Evolutionary conservation across 2,329 filamentous ascomycete species (phyloP).

Genomic region (Colletotrichum euphorbiae): DNA sequence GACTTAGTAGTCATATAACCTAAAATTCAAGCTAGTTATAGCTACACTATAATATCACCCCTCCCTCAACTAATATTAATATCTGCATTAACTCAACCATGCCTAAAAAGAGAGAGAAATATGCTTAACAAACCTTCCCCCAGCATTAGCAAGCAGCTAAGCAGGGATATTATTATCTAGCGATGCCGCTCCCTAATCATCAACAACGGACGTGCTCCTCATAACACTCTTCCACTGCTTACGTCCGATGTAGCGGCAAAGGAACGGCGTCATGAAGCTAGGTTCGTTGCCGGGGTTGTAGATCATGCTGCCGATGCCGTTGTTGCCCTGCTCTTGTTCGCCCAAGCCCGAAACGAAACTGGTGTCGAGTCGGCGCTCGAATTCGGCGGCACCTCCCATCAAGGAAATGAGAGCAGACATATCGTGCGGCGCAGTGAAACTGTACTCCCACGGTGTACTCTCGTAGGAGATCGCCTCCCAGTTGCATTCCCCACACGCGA

Average conservation of each 20-base stretch:
- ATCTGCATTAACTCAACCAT: no score
- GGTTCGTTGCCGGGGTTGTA: slow-evolving; percentile 69
- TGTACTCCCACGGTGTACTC: slow-evolving; percentile 61
- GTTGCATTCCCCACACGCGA: slow-evolving; percentile 65
- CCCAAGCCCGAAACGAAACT: slow-evolving; percentile 53
- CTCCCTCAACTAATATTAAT: no score
- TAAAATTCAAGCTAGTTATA: no score
- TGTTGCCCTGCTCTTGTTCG: slow-evolving; percentile 59
- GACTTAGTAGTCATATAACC: no score
- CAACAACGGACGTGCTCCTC: slow-evolving; percentile 60
- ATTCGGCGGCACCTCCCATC: slow-evolving; percentile 62
- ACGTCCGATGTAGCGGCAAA: slow-evolving; percentile 65
- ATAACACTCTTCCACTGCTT: slow-evolving; percentile 64
- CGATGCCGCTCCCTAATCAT: no score
- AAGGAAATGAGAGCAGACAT: slow-evolving; percentile 62
- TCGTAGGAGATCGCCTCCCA: slow-evolving; percentile 66
- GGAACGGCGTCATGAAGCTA: slow-evolving; percentile 65
- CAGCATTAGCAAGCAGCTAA: no score
- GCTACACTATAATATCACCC: no score
- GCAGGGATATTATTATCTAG: no score
- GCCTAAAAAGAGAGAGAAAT: no score
- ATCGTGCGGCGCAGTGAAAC: slow-evolving; percentile 69
- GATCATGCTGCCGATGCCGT: slow-evolving; percentile 57
- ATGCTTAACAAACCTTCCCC: no score
- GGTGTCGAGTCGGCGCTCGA: slow-evolving; percentile 61